These are phyloP conservation scores for Triticum aestivum DNA, from an alignment of 176 grass and related monocot species.

Conservation along the genomic window DNA sequence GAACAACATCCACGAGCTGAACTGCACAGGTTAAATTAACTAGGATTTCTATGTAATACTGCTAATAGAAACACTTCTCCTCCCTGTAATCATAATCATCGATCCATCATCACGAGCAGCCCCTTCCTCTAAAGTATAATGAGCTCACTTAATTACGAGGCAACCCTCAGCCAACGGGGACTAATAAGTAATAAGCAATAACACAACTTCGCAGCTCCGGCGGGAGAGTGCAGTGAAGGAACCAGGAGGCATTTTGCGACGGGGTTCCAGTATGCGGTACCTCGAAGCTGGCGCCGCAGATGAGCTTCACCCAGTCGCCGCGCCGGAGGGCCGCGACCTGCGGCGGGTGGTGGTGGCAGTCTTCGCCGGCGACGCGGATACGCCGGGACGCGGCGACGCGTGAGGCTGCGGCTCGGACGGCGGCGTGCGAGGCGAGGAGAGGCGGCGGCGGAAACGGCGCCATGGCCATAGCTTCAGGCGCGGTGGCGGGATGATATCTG, in stretches of 20 bases:
- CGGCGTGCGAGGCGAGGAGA: slow-evolving; percentile 38
- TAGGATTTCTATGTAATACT: not conserved
- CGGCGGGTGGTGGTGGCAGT: slow-evolving; percentile 1
- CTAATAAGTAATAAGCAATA: not conserved
- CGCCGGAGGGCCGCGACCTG: slow-evolving; percentile 67
- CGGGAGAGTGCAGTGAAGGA: not conserved
- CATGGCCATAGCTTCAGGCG: slow-evolving; percentile 32
- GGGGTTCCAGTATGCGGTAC: not conserved
- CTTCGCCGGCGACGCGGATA: not conserved
- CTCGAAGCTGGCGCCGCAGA: slow-evolving; percentile 98
- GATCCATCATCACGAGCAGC: not conserved
- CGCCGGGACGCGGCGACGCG: not conserved
- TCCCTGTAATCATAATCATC: not conserved
- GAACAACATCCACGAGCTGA: not conserved
- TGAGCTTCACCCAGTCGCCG: slow-evolving; percentile 95
- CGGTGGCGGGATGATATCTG: not conserved
- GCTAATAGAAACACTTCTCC: not conserved
- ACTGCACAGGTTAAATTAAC: not conserved
- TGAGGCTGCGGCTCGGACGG: slow-evolving; percentile 43
- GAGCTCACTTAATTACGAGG: not conserved
- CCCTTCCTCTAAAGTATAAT: not conserved
- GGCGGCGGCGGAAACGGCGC: slow-evolving; percentile 16
- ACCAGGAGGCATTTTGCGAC: not conserved
- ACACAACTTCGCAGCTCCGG: not conserved
- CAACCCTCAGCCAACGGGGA: not conserved